Base-by-base conservation (phyloP, 2,329 filamentous ascomycete genomes). In the Cladosporium sp. region DNA sequence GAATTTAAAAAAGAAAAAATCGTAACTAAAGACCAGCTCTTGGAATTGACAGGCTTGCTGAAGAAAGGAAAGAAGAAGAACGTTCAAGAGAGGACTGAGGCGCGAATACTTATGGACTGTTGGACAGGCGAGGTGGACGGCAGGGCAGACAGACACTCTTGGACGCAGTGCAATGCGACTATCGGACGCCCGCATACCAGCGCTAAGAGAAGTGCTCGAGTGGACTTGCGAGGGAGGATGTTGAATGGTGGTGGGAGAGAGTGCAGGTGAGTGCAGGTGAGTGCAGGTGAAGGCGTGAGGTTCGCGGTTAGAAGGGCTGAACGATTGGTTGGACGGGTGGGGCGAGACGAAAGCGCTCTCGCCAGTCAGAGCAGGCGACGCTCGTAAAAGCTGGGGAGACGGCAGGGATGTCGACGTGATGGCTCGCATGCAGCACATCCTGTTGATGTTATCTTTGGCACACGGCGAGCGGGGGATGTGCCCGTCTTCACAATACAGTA, bases 21-120 rank as follows among this genome's bases (percentile, higher is more conserved):
- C 63, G 69, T 69, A 70, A 70, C 70, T 65, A 72, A 72, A 63
- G 70, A 66, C 68, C 73, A 75, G 70, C 71, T 75, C 73, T 73
- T 60, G 61, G 67, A 67, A 61, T 74, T 74, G 67, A 74, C 71
- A 73, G 63, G 70, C 73, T 76, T 75, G 73, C 73, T 76, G 71
- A 69, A 72, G 70, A 73, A 64, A n/a, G n/a, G 66, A 63, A 66
- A 67, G 62, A 55, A 60, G 37, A 34, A 49, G 17, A 39, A 52
- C 32, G 27, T 29, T 20, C 20, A 48, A 19, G 24, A 43, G 41
- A 48, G 27, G 50, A 32, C 9, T 27, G 29, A 17, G 30, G 39
- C 27, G 39, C 18, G 22, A 38, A 43, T 50, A 50, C 47, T 50
- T 43, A 51, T 43, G 40, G 32, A 30, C n/a, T 15, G 27, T 8